These are phyloP conservation scores for Dothistroma septosporum DNA, from an alignment of 2,329 filamentous ascomycete genomes.

Conservation along the genomic window DNA sequence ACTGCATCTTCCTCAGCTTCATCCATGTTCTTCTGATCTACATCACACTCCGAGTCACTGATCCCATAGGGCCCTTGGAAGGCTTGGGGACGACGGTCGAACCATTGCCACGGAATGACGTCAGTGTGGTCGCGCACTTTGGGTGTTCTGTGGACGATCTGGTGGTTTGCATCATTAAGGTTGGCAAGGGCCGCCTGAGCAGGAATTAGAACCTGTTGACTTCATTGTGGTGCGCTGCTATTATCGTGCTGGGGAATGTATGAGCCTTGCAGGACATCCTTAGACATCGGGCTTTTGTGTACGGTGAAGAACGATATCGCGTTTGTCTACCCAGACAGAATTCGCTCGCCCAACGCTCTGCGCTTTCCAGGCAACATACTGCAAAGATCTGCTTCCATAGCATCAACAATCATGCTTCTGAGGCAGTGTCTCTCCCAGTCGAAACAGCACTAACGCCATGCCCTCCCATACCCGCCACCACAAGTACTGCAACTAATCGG, in stretches of 20 bases:
- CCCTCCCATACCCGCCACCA: not conserved
- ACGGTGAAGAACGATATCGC: not conserved
- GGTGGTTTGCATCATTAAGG: not conserved
- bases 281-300: not conserved
- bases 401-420: not conserved
- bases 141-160: not conserved
- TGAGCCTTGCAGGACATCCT: not conserved
- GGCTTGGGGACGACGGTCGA: not conserved
- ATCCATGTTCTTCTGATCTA: not conserved
- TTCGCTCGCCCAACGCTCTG: no score
- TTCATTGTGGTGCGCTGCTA: not conserved
- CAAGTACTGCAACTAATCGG: not conserved
- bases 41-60: not conserved
- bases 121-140: not conserved
- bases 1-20: not conserved
- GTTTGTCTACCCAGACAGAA: no score
- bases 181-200: not conserved
- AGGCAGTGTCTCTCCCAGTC: not conserved
- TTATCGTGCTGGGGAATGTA: not conserved
- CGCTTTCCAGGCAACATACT: no score
- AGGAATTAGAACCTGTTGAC: not conserved
- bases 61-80: not conserved
- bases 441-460: not conserved
- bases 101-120: not conserved
- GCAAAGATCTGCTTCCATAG: not conserved